A percentile compares a stretch with the other conserved stretches of the same genome.
Conservation (phyloP, 192 early-diverging fungal species). For the Podila clonocystis region DNA sequence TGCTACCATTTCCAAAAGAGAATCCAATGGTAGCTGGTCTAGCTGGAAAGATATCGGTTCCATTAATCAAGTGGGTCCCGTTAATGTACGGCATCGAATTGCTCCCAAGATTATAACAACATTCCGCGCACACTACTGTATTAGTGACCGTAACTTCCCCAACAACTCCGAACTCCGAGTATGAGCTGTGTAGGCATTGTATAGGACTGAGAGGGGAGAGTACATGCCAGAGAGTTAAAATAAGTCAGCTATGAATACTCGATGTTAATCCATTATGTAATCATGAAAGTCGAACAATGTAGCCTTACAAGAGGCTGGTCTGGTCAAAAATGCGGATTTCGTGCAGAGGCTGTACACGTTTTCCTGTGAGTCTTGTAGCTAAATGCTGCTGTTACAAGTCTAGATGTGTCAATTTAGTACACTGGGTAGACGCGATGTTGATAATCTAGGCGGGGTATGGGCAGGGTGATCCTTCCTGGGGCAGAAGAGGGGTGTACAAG, state of each 20-base stretch:
- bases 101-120: constrained; percentile 19
- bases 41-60: constrained; percentile 24
- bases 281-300: constrained; percentile 6
- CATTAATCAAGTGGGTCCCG: constrained; percentile 33
- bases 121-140: background rate
- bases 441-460: constrained; percentile 15
- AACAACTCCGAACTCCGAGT: constrained; percentile 1
- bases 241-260: constrained; percentile 16
- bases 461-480: background rate
- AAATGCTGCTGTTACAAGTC: constrained; percentile 12
- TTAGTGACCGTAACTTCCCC: constrained; percentile 15
- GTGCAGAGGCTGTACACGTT: constrained; percentile 17
- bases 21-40: constrained; percentile 9
- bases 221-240: constrained; percentile 18
- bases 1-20: constrained; percentile 20
- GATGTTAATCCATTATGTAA: constrained; percentile 18
- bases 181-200: constrained; percentile 20
- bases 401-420: constrained; percentile 4
- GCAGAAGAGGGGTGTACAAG: constrained; percentile 24
- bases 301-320: constrained; percentile 17
- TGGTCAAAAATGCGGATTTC: background rate
- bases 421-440: constrained; percentile 9
- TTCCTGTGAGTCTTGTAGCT: constrained; percentile 15
- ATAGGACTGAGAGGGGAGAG: constrained; percentile 7
- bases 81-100: constrained; percentile 15